Conservation (phyloP, 1,284 basidiomycete genomes). For the Cryptococcus sp. region DNA sequence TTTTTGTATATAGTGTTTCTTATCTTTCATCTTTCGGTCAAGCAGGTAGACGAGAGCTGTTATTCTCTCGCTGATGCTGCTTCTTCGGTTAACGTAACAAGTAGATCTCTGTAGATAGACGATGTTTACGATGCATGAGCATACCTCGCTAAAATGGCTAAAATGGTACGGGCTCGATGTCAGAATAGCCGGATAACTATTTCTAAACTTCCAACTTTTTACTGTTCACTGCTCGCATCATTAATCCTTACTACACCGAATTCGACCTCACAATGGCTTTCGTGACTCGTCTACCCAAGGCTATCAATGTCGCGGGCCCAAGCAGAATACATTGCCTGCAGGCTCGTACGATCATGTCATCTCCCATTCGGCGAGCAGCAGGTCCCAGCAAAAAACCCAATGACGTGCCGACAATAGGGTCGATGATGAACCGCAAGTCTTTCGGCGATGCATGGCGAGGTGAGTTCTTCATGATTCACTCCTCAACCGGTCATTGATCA, state of each 20-base stretch:
- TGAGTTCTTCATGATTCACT: background rate
- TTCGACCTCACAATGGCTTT: background rate
- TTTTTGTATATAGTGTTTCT: constrained; percentile 13
- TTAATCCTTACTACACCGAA: background rate
- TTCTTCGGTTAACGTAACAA: no score
- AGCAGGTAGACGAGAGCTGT: no score
- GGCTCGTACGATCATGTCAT: background rate
- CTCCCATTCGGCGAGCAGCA: background rate
- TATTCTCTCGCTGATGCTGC: no score
- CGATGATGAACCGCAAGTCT: constrained; percentile 4
- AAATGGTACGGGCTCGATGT: background rate
- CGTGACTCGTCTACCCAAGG: background rate
- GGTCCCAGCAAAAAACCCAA: no score
- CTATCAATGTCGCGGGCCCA: background rate
- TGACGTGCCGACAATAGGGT: background rate
- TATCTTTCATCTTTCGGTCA: constrained; percentile 1
- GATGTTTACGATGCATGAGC: background rate
- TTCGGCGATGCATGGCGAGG: constrained; percentile 5
- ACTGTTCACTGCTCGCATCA: background rate
- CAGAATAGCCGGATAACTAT: background rate
- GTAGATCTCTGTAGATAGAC: background rate
- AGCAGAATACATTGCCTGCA: background rate
- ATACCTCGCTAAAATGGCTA: background rate
- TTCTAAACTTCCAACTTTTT: background rate
- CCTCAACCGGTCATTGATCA: background rate